A percentile compares a stretch with the other conserved stretches of the same genome.
Conservation (phyloP, 108 stramenopile species). For the Skeletonema potamos region DNA sequence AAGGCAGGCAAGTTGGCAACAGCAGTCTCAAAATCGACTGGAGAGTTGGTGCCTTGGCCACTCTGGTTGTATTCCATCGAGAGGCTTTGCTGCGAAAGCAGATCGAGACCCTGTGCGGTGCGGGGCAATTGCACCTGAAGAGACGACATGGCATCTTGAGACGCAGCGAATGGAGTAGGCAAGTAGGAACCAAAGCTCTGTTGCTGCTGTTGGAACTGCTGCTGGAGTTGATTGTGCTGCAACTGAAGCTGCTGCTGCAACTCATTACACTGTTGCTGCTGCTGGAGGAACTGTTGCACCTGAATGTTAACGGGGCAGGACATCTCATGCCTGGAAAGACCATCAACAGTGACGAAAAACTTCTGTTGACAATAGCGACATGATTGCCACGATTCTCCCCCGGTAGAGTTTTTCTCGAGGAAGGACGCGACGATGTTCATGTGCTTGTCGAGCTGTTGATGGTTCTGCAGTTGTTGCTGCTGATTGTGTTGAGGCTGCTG, state of each 20-base stretch:
- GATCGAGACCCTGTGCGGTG: not conserved
- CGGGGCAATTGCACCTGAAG: conserved; percentile 1
- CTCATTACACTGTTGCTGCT: conserved; percentile 16
- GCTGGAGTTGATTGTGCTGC: conserved; percentile 24
- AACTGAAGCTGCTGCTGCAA: conserved; percentile 31
- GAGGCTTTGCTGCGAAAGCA: conserved; percentile 3
- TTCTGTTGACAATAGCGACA: conserved; percentile 23
- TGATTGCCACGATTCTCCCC: not conserved
- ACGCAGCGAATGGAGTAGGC: not conserved
- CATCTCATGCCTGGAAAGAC: conserved; percentile 6
- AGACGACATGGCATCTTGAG: conserved; percentile 15
- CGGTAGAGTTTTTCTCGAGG: not conserved
- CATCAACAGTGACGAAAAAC: conserved; percentile 4
- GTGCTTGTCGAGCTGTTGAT: conserved; percentile 1
- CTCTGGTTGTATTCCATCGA: not conserved
- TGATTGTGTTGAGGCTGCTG: not conserved
- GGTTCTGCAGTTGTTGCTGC: not conserved
- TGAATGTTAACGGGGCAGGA: conserved; percentile 13
- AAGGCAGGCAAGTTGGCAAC: conserved; percentile 15
- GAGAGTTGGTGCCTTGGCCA: not conserved
- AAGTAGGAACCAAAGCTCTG: not conserved
- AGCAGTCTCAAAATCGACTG: conserved; percentile 14
- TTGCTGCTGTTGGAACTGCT: conserved; percentile 21
- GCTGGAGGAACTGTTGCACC: conserved; percentile 21
- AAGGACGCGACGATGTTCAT: not conserved